These are phyloP conservation scores for Chiua virens DNA, from an alignment of 768 basidiomycete genomes.

Conservation along the genomic window DNA sequence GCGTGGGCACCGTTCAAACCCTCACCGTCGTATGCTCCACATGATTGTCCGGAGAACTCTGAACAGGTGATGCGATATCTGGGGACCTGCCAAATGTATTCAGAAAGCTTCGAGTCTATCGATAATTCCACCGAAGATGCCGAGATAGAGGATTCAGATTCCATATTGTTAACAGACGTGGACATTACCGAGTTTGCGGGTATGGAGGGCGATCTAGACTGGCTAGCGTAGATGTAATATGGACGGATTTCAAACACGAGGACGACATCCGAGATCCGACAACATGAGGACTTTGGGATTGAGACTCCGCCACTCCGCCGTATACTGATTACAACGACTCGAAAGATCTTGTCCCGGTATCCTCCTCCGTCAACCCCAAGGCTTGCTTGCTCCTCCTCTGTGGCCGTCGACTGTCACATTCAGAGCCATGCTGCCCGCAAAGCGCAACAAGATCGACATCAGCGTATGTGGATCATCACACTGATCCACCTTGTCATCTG, in stretches of 20 bases:
- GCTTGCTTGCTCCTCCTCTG: constrained; percentile 29
- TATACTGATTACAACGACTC: constrained; percentile 16
- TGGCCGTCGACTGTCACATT: constrained; percentile 11
- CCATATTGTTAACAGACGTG: constrained; percentile 17
- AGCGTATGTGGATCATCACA: constrained; percentile 56
- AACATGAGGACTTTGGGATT: constrained; percentile 28
- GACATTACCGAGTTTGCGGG: constrained; percentile 1
- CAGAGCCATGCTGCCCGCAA: constrained; percentile 64
- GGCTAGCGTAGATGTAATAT: constrained; percentile 9
- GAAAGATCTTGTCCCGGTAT: constrained; percentile 10
- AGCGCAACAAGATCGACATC: constrained; percentile 92
- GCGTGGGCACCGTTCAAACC: constrained; percentile 1
- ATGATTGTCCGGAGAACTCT: constrained; percentile 9
- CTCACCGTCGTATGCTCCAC: constrained; percentile 9
- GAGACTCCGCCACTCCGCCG: constrained; percentile 30
- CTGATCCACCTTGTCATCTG: constrained; percentile 5
- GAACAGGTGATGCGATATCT: constrained; percentile 14
- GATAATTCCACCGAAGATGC: constrained; percentile 5
- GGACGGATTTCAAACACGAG: constrained; percentile 19
- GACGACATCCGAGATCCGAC: constrained; percentile 27
- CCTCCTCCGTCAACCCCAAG: constrained; percentile 4
- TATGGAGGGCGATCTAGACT: constrained; percentile 6
- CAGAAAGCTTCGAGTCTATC: constrained; percentile 13
- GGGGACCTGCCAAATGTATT: constrained; percentile 1
- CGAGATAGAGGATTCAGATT: constrained; percentile 11